phyloP scores from a whole-genome alignment of 805 yeast genomes.

The Starmerella apis region DNA sequence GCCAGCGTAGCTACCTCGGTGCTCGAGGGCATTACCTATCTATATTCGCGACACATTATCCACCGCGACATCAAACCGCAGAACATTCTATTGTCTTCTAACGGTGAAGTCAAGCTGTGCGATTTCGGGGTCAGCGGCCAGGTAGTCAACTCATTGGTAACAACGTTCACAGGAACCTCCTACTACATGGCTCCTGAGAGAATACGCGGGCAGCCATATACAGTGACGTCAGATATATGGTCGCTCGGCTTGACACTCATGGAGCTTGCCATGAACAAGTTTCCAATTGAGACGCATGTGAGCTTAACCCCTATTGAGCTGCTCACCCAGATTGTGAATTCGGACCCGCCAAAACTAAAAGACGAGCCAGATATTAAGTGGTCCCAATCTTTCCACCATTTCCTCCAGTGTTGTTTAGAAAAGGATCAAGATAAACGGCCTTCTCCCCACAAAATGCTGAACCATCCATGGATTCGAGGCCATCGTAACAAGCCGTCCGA shows the following conservation, averaged over 20 bases:
- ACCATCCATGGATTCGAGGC: slow-evolving; percentile 85
- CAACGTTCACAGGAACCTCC: slow-evolving; percentile 94
- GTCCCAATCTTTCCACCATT: slow-evolving; percentile 74
- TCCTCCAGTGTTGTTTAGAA: slow-evolving; percentile 66
- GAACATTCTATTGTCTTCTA: slow-evolving; percentile 63
- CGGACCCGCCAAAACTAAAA: slow-evolving; percentile 59
- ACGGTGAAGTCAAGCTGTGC: slow-evolving; percentile 82
- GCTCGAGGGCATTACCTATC: slow-evolving; percentile 70
- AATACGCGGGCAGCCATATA: slow-evolving; percentile 88
- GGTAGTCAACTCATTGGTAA: slow-evolving; percentile 87
- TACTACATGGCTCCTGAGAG: slow-evolving; percentile 99
- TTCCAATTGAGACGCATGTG: slow-evolving; percentile 60
- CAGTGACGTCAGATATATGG: slow-evolving; percentile 95
- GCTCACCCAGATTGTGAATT: slow-evolving; percentile 66
- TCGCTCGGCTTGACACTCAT: slow-evolving; percentile 82
- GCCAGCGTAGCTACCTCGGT: slow-evolving; percentile 87
- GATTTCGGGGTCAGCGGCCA: slow-evolving; percentile 98
- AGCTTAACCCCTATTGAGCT: slow-evolving; percentile 76
- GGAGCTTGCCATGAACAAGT: slow-evolving; percentile 87
- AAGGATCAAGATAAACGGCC: slow-evolving; percentile 76
- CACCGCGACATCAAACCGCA: slow-evolving; percentile 97
- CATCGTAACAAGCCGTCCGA: slow-evolving; percentile 62
- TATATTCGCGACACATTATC: slow-evolving; percentile 77
- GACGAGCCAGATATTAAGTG: slow-evolving; percentile 77
- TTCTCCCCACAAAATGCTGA: slow-evolving; percentile 83